A percentile compares a stretch with the other conserved stretches of the same genome.
Conservation (phyloP, 2,329 filamentous ascomycete species). For the Epichloe sp. region DNA sequence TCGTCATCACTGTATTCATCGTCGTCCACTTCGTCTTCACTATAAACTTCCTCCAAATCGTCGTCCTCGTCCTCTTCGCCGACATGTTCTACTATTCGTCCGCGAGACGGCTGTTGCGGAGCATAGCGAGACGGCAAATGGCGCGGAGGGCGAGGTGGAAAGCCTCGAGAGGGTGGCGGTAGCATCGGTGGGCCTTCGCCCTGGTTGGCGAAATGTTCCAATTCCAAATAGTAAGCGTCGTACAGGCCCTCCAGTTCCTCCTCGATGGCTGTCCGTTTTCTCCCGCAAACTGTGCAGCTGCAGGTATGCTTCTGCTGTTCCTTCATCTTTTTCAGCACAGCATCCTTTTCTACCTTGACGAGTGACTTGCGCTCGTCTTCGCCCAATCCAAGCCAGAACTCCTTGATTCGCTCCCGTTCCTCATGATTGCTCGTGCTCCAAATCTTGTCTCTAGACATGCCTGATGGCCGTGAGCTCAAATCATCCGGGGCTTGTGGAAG, state of each 20-base stretch:
- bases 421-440: conserved; percentile 95
- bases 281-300: conserved; percentile 91
- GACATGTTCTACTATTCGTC: conserved; percentile 58
- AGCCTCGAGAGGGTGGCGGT: conserved; percentile 40
- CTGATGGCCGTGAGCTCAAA: conserved; percentile 18
- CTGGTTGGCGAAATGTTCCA: conserved; percentile 92
- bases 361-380: conserved; percentile 91
- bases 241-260: conserved; percentile 96
- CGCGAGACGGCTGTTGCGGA: conserved; percentile 57
- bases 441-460: conserved; percentile 67
- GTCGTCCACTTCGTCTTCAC: conserved; percentile 41
- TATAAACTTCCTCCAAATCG: conserved; percentile 37
- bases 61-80: conserved; percentile 43
- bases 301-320: conserved; percentile 99
- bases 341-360: conserved; percentile 97
- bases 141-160: conserved; percentile 45
- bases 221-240: conserved; percentile 95
- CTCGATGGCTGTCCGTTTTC: conserved; percentile 93
- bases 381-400: conserved; percentile 90
- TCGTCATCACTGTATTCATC: conserved; percentile 55
- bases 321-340: conserved; percentile 98
- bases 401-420: conserved; percentile 92
- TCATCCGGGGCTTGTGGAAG: conserved; percentile 16
- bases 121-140: conserved; percentile 44
- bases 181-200: conserved; percentile 48